These are phyloP conservation scores for Pleurotus eryngii DNA, from an alignment of 768 basidiomycete species.

Conservation along the genomic window DNA sequence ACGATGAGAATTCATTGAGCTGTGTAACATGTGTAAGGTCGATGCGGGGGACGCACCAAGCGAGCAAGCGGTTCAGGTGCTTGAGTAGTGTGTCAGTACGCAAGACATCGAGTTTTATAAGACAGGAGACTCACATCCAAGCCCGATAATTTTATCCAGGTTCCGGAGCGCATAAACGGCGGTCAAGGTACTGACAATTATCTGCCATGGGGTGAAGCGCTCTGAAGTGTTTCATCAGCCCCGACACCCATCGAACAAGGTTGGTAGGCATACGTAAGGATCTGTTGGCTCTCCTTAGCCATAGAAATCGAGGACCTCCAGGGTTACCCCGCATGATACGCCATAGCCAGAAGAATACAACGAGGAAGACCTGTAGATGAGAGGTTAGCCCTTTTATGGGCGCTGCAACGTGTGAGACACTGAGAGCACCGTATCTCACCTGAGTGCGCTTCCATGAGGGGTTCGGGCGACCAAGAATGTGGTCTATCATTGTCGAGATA, in stretches of 20 bases:
- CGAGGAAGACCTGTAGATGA: slow-evolving; percentile 73
- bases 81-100: slow-evolving; percentile 24
- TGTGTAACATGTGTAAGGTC: neutral
- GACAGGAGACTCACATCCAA: slow-evolving; percentile 56
- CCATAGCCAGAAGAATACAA: slow-evolving; percentile 91
- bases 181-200: slow-evolving; percentile 84
- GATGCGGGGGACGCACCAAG: slow-evolving; percentile 50
- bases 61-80: slow-evolving; percentile 92
- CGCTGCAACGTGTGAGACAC: neutral
- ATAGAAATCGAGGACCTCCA: slow-evolving; percentile 62
- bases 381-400: neutral
- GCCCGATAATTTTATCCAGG: slow-evolving; percentile 79
- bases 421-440: slow-evolving; percentile 32
- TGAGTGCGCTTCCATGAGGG: slow-evolving; percentile 89
- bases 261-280: slow-evolving; percentile 46
- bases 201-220: slow-evolving; percentile 94
- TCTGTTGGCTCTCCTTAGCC: slow-evolving; percentile 58
- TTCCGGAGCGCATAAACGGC: slow-evolving; percentile 80
- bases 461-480: slow-evolving; percentile 82
- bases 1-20: slow-evolving; percentile 6
- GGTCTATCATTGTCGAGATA: slow-evolving; percentile 76
- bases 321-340: slow-evolving; percentile 65
- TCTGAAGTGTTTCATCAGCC: slow-evolving; percentile 33
- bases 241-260: neutral
- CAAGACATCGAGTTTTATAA: neutral